phyloP scores from a whole-genome alignment of 495 filamentous ascomycete genomes.

The Hyphodiscus hymeniophilus region DNA sequence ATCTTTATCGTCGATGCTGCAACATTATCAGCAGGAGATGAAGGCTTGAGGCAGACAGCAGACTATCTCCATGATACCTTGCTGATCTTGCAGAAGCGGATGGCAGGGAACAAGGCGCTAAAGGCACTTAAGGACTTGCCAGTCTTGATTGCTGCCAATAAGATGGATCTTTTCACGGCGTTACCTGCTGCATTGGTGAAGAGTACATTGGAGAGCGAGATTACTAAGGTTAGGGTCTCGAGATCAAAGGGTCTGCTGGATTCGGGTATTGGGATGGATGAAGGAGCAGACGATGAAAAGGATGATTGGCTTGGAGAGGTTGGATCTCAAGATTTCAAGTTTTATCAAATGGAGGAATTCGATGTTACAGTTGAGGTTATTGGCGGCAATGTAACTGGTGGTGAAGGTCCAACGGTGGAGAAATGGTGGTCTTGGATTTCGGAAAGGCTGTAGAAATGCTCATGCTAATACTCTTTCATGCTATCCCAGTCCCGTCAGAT shows the following conservation, averaged over 20 bases:
- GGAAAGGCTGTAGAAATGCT: constrained; percentile 17
- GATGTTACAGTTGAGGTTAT: constrained; percentile 70
- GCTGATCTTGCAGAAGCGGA: constrained; percentile 68
- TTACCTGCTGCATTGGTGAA: constrained; percentile 72
- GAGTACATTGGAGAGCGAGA: constrained; percentile 68
- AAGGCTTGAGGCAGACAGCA: constrained; percentile 50
- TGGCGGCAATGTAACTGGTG: constrained; percentile 69
- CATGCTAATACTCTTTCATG: background rate
- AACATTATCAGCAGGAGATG: constrained; percentile 43
- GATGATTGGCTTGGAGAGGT: constrained; percentile 78
- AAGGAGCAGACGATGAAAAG: constrained; percentile 49
- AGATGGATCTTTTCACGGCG: constrained; percentile 91
- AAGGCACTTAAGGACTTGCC: constrained; percentile 56
- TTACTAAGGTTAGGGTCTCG: constrained; percentile 68
- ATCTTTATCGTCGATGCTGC: constrained; percentile 86
- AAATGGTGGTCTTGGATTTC: constrained; percentile 89
- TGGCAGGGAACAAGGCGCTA: constrained; percentile 42
- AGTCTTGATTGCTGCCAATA: constrained; percentile 84
- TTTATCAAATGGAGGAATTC: constrained; percentile 74
- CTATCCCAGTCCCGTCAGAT: no score
- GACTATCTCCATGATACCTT: constrained; percentile 84
- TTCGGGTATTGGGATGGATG: constrained; percentile 53
- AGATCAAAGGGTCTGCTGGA: constrained; percentile 76
- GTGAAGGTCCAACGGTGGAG: constrained; percentile 57
- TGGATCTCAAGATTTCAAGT: constrained; percentile 66